Percentiles rank a stretch among this genome's conserved stretches.
phyloP scores from a whole-genome alignment of 371 early-diverging fungal genomes.

The Mucor circinelloides region DNA sequence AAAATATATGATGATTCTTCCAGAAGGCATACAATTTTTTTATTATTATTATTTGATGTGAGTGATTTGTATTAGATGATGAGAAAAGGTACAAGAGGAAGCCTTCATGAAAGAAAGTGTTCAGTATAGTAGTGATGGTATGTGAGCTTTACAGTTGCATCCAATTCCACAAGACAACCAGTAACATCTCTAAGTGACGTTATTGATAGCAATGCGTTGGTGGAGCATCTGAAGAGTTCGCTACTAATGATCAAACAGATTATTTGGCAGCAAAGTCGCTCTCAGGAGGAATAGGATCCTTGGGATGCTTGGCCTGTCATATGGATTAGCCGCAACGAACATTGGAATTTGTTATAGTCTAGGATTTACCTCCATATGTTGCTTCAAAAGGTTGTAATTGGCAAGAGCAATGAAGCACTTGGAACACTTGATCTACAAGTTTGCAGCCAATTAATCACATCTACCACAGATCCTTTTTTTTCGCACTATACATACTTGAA shows the following conservation, averaged over 20 bases:
- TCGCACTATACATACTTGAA: constrained; percentile 37
- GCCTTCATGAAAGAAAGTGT: neutral
- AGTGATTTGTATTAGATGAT: neutral
- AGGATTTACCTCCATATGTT: constrained; percentile 61
- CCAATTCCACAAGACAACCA: neutral
- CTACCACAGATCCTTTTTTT: neutral
- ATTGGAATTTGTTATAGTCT: neutral
- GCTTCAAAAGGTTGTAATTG: constrained; percentile 59
- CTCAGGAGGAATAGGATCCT: constrained; percentile 53
- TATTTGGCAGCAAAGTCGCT: constrained; percentile 23
- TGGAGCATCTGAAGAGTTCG: neutral
- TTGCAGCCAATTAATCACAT: neutral
- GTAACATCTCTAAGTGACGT: neutral
- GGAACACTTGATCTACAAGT: constrained; percentile 44
- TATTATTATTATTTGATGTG: neutral
- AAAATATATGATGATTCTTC: neutral
- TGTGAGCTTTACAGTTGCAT: neutral
- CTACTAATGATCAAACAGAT: neutral
- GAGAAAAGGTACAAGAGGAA: neutral
- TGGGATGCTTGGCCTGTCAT: constrained; percentile 61
- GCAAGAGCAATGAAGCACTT: constrained; percentile 47
- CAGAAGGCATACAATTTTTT: neutral
- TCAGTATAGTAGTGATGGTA: neutral
- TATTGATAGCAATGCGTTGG: neutral
- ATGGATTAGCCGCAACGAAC: neutral